phyloP scores from a whole-genome alignment of 2,329 filamentous ascomycete genomes.

The Xylariales sp. region DNA sequence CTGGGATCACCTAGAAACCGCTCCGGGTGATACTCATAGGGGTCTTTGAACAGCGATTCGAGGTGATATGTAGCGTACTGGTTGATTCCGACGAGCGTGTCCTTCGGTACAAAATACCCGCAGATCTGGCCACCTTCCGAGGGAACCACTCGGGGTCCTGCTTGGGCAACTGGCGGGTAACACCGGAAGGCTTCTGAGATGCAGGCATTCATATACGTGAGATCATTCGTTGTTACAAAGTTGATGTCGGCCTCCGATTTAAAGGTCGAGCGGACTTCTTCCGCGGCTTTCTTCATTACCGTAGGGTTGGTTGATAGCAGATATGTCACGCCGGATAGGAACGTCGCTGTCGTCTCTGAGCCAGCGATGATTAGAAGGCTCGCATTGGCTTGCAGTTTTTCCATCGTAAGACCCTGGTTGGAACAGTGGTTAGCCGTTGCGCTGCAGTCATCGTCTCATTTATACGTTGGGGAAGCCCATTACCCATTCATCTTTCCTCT shows the following conservation, averaged over 20 bases:
- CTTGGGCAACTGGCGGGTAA: constrained; percentile 27
- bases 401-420: background rate
- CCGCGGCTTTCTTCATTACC: constrained; percentile 23
- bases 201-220: constrained; percentile 33
- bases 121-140: constrained; percentile 13
- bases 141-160: constrained; percentile 11
- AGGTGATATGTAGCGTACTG: constrained; percentile 38
- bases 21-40: constrained; percentile 31
- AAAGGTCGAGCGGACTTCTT: constrained; percentile 34
- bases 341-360: constrained; percentile 40
- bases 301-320: constrained; percentile 28
- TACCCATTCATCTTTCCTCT: constrained; percentile 11
- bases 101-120: constrained; percentile 12
- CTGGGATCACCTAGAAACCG: constrained; percentile 6
- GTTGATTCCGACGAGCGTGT: constrained; percentile 31
- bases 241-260: constrained; percentile 30
- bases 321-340: constrained; percentile 35
- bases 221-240: constrained; percentile 20
- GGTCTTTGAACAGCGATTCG: constrained; percentile 37
- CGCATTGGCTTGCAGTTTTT: constrained; percentile 7
- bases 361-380: constrained; percentile 25
- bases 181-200: constrained; percentile 35
- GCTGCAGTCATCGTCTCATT: background rate
- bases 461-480: background rate
- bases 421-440: background rate